Percentiles rank a stretch among this genome's conserved stretches.
phyloP scores from a whole-genome alignment of 306 rosid genomes.

The Quercus parvula region DNA sequence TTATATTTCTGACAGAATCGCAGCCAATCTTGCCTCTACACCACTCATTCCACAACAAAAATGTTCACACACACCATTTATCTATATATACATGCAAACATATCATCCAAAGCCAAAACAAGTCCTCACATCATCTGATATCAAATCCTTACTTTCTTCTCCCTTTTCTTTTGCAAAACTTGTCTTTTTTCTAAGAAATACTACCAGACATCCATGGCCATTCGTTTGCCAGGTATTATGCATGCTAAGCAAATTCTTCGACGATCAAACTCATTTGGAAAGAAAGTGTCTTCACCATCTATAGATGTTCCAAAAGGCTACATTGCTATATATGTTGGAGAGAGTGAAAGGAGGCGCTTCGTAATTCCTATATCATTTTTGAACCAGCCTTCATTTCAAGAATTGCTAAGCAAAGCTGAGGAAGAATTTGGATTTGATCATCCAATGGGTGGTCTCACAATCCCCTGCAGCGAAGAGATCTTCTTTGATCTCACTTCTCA shows the following conservation, averaged over 20 bases:
- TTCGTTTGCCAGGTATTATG: not conserved
- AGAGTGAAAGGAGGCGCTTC: conserved; percentile 28
- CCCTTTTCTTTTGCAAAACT: not conserved
- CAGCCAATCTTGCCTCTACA: not conserved
- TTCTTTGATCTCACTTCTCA: conserved; percentile 30
- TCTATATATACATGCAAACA: conserved; percentile 2
- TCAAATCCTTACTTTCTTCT: no score
- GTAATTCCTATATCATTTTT: conserved; percentile 34
- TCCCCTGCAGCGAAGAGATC: conserved; percentile 35
- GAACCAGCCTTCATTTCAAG: conserved; percentile 28
- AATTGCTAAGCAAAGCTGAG: conserved; percentile 26
- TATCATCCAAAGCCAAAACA: not conserved
- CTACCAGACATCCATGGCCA: not conserved
- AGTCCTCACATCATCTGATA: no score
- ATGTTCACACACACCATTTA: not conserved
- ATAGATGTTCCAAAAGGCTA: conserved; percentile 22
- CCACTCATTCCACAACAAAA: not conserved
- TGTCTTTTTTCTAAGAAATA: not conserved
- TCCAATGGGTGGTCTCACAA: conserved; percentile 38
- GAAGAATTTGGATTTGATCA: conserved; percentile 40
- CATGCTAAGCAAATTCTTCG: not conserved
- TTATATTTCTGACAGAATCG: not conserved
- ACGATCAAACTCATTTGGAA: conserved; percentile 5
- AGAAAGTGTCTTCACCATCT: not conserved
- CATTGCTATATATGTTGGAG: conserved; percentile 35